Evolutionary conservation across 768 basidiomycete species (phyloP).

Genomic region (Rhizopogon sp.): DNA sequence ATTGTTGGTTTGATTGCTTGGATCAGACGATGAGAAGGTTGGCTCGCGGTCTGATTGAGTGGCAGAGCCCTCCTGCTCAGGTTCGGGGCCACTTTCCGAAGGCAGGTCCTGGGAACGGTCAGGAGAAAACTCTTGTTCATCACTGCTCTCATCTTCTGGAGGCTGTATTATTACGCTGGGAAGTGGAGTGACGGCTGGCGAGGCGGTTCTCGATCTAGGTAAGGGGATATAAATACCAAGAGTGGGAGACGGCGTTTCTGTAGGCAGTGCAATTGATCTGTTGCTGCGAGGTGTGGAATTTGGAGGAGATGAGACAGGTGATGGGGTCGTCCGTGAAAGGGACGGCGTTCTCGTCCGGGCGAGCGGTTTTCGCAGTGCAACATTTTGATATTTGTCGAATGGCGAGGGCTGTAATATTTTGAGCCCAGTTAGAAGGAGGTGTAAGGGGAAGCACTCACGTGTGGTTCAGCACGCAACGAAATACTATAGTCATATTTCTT

Average conservation of each 20-base stretch:
- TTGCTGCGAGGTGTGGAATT: conserved; percentile 63
- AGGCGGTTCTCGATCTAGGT: conserved; percentile 45
- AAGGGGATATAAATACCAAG: conserved; percentile 45
- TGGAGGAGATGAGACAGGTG: conserved; percentile 52
- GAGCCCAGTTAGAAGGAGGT: background rate
- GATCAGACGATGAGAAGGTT: conserved; percentile 58
- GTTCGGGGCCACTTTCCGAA: conserved; percentile 19
- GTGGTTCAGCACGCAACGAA: conserved; percentile 56
- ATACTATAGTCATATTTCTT: conserved; percentile 52
- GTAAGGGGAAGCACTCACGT: conserved; percentile 34
- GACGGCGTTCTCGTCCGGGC: conserved; percentile 60
- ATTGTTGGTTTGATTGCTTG: conserved; percentile 24
- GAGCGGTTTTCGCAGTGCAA: conserved; percentile 49
- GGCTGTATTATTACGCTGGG: conserved; percentile 19
- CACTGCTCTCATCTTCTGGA: conserved; percentile 11
- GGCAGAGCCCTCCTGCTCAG: conserved; percentile 17
- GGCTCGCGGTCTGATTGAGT: conserved; percentile 40
- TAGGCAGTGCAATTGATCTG: conserved; percentile 36
- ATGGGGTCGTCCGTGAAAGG: conserved; percentile 56
- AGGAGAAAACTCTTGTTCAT: conserved; percentile 6
- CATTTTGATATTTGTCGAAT: conserved; percentile 58
- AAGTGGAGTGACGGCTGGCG: conserved; percentile 37
- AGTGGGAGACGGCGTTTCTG: conserved; percentile 41
- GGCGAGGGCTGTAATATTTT: conserved; percentile 48
- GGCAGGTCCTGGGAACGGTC: conserved; percentile 2